These are phyloP conservation scores for Salix udensis DNA, from an alignment of 345 rosid genomes.

Conservation along the genomic window DNA sequence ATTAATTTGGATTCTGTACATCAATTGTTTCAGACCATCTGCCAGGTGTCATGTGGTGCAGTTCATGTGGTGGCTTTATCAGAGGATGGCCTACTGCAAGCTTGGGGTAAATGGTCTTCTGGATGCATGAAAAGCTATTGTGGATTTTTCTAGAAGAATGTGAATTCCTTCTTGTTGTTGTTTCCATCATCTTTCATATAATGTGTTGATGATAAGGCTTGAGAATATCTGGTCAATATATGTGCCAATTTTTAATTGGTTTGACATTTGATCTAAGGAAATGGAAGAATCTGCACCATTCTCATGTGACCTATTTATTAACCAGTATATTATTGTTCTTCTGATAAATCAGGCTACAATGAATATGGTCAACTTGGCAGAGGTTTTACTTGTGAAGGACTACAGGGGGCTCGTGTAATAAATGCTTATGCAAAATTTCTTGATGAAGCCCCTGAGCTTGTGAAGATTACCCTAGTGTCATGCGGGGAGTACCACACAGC, in stretches of 20 bases:
- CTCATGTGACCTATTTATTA: constrained; percentile 11
- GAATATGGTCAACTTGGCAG: constrained; percentile 97
- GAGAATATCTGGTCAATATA: neutral
- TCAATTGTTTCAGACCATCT: constrained; percentile 42
- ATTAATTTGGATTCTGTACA: neutral
- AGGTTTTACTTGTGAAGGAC: constrained; percentile 93
- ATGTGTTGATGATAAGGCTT: constrained; percentile 1
- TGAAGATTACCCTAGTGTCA: constrained; percentile 80
- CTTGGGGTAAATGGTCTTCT: constrained; percentile 67
- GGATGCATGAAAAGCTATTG: neutral
- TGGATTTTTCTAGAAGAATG: neutral
- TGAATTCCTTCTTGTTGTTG: neutral
- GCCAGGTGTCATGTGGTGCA: constrained; percentile 89
- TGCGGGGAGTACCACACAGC: constrained; percentile 98
- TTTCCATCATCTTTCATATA: neutral
- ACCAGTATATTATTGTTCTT: constrained; percentile 19
- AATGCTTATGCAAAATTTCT: constrained; percentile 78
- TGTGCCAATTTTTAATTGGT: neutral
- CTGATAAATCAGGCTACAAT: constrained; percentile 70
- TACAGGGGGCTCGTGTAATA: constrained; percentile 73
- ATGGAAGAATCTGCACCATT: constrained; percentile 6
- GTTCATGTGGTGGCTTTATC: constrained; percentile 92
- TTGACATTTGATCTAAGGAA: constrained; percentile 10
- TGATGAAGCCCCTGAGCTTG: constrained; percentile 92
- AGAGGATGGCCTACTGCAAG: constrained; percentile 76